A percentile compares a stretch with the other conserved stretches of the same genome.
These are phyloP conservation scores for Lachnellula hyalina DNA, from an alignment of 2,329 filamentous ascomycete species.

Conservation along the genomic window DNA sequence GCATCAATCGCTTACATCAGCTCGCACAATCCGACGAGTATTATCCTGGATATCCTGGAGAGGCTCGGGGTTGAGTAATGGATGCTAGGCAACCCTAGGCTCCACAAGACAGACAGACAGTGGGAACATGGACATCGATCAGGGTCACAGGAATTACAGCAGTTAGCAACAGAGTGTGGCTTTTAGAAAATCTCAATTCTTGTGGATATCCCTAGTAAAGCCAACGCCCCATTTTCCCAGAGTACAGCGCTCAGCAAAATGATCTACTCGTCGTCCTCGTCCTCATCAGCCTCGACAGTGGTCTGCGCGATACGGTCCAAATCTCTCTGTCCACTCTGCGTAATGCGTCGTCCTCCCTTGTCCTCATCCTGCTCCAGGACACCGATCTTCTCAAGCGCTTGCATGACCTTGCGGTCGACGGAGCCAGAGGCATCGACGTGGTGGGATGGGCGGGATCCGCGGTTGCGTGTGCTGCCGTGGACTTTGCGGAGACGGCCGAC, in stretches of 20 bases:
- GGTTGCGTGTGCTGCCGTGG: conserved; percentile 97
- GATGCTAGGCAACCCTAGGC: neutral
- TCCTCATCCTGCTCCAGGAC: conserved; percentile 97
- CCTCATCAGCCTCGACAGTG: conserved; percentile 67
- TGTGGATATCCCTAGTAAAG: conserved; percentile 20
- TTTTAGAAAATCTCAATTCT: conserved; percentile 13
- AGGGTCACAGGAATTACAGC: neutral
- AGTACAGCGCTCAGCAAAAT: conserved; percentile 13
- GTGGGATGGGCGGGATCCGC: conserved; percentile 82
- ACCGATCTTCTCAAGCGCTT: conserved; percentile 98
- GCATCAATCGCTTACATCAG: too few species aligned
- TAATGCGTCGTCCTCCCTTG: conserved; percentile 97
- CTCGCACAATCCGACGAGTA: too few species aligned
- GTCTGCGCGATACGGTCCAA: conserved; percentile 92
- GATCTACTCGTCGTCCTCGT: conserved; percentile 64
- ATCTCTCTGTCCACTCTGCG: conserved; percentile 97
- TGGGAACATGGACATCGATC: too few species aligned
- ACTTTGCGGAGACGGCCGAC: conserved; percentile 95
- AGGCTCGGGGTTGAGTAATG: too few species aligned
- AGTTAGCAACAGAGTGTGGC: neutral
- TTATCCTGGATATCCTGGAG: too few species aligned
- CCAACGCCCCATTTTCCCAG: conserved; percentile 17
- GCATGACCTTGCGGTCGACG: conserved; percentile 96
- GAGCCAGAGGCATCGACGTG: conserved; percentile 93
- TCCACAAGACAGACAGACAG: neutral